These are phyloP conservation scores for Colletotrichum echinochloae DNA, from an alignment of 2,329 filamentous ascomycete genomes.

Conservation along the genomic window DNA sequence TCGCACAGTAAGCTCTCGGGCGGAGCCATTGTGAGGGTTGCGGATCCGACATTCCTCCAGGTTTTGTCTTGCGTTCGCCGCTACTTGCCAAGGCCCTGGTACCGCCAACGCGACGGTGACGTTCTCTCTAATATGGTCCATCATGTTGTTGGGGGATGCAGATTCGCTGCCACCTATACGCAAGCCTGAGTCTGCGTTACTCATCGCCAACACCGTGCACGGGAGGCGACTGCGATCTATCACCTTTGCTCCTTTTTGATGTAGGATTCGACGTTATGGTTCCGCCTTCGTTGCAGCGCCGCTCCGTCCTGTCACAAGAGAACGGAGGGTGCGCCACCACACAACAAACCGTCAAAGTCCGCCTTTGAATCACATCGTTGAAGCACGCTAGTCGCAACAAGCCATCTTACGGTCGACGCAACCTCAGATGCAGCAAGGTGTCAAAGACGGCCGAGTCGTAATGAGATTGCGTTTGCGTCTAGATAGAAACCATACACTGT, in stretches of 20 bases:
- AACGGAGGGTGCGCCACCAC: neutral
- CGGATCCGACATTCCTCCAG: neutral
- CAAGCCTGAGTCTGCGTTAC: neutral
- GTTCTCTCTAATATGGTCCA: neutral
- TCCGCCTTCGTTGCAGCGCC: neutral
- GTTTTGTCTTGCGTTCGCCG: neutral
- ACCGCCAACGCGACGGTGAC: neutral
- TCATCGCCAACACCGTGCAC: neutral
- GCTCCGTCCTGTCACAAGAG: neutral
- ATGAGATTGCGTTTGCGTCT: constrained; percentile 11
- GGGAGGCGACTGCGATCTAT: neutral
- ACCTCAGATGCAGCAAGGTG: neutral
- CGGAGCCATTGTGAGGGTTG: neutral
- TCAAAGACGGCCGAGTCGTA: neutral
- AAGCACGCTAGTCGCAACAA: neutral
- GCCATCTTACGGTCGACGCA: neutral
- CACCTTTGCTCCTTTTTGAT: neutral
- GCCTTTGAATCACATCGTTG: neutral
- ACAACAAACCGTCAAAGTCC: neutral
- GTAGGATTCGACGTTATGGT: neutral
- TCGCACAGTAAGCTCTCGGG: neutral
- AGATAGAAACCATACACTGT: constrained; percentile 1
- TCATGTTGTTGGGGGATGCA: neutral
- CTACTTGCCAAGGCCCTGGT: neutral
- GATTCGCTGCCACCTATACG: neutral